Base-by-base conservation (phyloP, 148 eudicot genomes). In the Fallopia convolvulus region DNA sequence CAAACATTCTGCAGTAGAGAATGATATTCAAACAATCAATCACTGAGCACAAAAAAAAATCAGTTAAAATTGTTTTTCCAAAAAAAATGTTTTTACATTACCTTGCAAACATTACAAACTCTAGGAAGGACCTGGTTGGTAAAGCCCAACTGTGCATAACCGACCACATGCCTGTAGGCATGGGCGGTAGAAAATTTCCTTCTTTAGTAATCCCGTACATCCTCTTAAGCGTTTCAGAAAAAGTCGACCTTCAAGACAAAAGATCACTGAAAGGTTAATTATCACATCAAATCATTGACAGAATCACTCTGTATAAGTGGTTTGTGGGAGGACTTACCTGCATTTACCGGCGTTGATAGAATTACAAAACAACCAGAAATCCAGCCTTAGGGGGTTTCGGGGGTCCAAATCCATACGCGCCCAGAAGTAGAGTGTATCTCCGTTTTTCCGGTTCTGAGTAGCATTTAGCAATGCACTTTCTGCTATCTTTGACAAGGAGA, bases 311-410 rank as follows among this genome's bases (percentile, higher is more conserved):
- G 11, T 3, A 30, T 0, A n/a, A 55, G 61, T 55, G 9, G n/a
- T 74, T 42, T n/a, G 12, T 18, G 14, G n/a, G 14, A 75, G 47
- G 26, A 33, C 88, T 80, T 85, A 92, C 99, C 82, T 89, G 89
- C 99, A 95, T 83, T 95, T 95, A 46, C 99, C 99, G 65, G 99
- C 94, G 86, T 95, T 95, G 53, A 95, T 75, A 77, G 93, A 84
- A 85, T 95, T 97, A 84, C 99, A 95, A 77, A 95, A 95, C 74
- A 97, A 86, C 99, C 99, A 95, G 84, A 95, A 95, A 80, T 91
- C 94, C 81, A 80, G 87, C 79, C 79, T 86, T 72, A 80, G 47
- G 18, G 90, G 91, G 71, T 89, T 89, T 83, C 97, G 83, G 41
- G 89, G 90, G 76, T 95, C 98, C 79, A 9, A 79, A 79, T 92